Evolutionary conservation across 1,284 basidiomycete species (phyloP).

Genomic region (Sanghuangporus baumii): DNA sequence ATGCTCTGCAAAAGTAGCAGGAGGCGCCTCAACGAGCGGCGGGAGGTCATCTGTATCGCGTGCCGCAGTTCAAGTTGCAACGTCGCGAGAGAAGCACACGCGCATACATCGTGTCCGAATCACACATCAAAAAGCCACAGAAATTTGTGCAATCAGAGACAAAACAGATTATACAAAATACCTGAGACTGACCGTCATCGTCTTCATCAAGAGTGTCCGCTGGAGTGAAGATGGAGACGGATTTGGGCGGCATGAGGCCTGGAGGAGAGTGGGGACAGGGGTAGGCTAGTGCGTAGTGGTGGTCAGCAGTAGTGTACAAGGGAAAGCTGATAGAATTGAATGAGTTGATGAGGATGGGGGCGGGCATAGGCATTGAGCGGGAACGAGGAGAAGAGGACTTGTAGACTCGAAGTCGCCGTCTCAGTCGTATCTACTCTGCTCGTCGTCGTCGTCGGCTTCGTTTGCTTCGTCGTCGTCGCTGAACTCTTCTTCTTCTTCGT

Average conservation of each 20-base stretch:
- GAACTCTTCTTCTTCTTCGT: neutral
- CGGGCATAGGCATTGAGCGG: neutral
- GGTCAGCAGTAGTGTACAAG: neutral
- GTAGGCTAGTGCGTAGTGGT: neutral
- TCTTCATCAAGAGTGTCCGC: slow-evolving; percentile 1
- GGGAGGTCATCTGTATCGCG: slow-evolving; percentile 37
- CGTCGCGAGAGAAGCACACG: neutral
- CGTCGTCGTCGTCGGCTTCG: neutral
- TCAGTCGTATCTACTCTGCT: neutral
- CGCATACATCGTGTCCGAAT: neutral
- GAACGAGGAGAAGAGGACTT: neutral
- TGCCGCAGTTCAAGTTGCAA: neutral
- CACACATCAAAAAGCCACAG: neutral
- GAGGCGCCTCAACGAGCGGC: slow-evolving; percentile 44
- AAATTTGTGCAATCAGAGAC: neutral
- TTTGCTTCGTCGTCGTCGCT: neutral
- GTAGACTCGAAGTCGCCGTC: neutral
- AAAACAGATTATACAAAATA: neutral
- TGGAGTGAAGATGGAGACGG: neutral
- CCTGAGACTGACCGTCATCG: neutral
- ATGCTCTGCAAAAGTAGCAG: neutral
- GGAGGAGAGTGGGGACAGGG: neutral
- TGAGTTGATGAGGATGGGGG: neutral
- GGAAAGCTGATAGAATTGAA: neutral
- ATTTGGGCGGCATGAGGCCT: neutral